Base-by-base conservation (phyloP, 2,329 filamentous ascomycete genomes). In the Botrytis galanthina region DNA sequence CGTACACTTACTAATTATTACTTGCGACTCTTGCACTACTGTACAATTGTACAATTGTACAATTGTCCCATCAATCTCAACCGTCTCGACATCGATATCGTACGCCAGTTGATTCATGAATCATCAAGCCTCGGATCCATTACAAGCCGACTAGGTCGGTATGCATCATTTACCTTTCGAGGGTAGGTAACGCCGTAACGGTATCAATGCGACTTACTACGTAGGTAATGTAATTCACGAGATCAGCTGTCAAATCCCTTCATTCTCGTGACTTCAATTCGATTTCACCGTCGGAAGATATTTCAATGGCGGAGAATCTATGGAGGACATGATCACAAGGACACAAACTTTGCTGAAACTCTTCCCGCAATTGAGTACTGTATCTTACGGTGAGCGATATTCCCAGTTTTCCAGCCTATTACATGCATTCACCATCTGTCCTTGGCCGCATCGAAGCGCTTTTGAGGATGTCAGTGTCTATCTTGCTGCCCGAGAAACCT, bases 371-470 rank as follows among this genome's bases (percentile, higher is more conserved):
- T 48, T 57, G 46, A 68, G 48, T 10, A 29, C 51, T 57, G 39
- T 46, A 72, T 72, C 70, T 72, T 67, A 60, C 70, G 70, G 70
- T 72, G 70, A 68, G 70, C 29, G 67, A 29, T 64, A 48, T 64
- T 46, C n/a, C 59, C 44, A 72, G 35, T 54, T 39, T 39, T 60
- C 39, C 29, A 46, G 26, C 62, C 62, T 60, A 72, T 60, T 22
- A 39, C 14, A 51, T 72, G 62, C 71, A 22, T 54, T 32, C 37
- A 29, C 6, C 42, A 62, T 62, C 37, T 72, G 71, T 69, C 48
- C 63, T 69, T 54, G 63, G n/a, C 71, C 71, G 71, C 48, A 69
- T 72, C 42, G 42, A 72, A 72, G 63, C 63, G 63, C 71, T 48
- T 42, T 48, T 69, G 32, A 57, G 12, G 26, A 67, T 29, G 46